These are phyloP conservation scores for Apophysomyces trapeziformis DNA, from an alignment of 371 early-diverging fungal genomes.

Conservation along the genomic window DNA sequence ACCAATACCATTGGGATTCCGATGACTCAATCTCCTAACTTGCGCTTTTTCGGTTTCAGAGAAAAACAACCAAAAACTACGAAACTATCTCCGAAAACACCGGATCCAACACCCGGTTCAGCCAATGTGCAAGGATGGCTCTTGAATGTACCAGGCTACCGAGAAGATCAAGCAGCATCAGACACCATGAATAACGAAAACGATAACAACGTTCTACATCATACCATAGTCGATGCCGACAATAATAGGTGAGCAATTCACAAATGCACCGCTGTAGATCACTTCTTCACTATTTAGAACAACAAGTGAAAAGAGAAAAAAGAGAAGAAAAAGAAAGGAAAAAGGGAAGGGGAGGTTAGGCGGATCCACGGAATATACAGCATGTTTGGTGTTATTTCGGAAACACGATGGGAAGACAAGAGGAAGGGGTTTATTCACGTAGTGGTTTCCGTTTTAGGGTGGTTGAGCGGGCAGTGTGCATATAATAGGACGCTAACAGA, in stretches of 20 bases:
- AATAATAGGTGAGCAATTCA: slow-evolving; percentile 20
- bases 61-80: slow-evolving; percentile 14
- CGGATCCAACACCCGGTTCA: slow-evolving; percentile 7
- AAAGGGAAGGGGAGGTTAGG: too few relatives aligned
- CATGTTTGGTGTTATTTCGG: too few relatives aligned
- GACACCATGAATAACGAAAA: not conserved
- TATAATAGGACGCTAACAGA: slow-evolving; percentile 1
- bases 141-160: slow-evolving; percentile 27
- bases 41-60: slow-evolving; percentile 23
- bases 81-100: slow-evolving; percentile 20
- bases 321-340: not conserved
- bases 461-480: slow-evolving; percentile 2
- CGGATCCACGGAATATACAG: too few relatives aligned
- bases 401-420: not conserved
- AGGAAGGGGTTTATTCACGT: not conserved
- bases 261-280: too few relatives aligned
- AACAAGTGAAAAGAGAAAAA: not conserved
- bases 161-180: slow-evolving; percentile 20
- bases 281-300: not conserved
- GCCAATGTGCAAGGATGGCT: slow-evolving; percentile 30
- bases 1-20: slow-evolving; percentile 7
- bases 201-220: not conserved
- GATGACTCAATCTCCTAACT: slow-evolving; percentile 26
- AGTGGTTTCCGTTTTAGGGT: slow-evolving; percentile 1
- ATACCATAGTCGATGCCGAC: slow-evolving; percentile 21